Evolutionary conservation across 2,329 filamentous ascomycete species (phyloP).

Genomic region (Cordyceps farinosa): DNA sequence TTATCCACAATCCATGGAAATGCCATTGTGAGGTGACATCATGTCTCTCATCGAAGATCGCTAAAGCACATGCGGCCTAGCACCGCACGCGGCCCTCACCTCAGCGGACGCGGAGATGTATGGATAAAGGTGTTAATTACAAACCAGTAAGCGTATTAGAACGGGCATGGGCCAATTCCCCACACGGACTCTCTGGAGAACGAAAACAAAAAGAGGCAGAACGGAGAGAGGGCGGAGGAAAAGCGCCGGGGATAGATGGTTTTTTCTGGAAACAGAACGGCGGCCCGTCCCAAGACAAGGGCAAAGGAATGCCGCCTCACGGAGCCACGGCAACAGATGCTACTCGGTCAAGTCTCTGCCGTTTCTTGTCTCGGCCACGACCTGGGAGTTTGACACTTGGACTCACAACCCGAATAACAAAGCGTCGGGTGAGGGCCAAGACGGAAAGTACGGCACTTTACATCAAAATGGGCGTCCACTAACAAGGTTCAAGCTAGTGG

Average conservation of each 20-base stretch:
- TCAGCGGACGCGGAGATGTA: not conserved
- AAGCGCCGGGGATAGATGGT: not conserved
- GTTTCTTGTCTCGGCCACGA: not conserved
- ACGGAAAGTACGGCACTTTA: slow-evolving; percentile 2
- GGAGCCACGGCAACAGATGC: not conserved
- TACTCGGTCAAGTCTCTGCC: not conserved
- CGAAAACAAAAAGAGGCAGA: not conserved
- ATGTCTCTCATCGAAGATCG: slow-evolving; percentile 14
- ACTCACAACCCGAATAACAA: not conserved
- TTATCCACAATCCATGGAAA: slow-evolving; percentile 1
- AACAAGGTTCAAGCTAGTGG: slow-evolving; percentile 5
- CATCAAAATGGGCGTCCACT: not conserved
- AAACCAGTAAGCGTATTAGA: not conserved
- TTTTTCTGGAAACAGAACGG: not conserved
- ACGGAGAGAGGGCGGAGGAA: not conserved
- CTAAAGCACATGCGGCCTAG: slow-evolving; percentile 4
- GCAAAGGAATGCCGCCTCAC: not conserved
- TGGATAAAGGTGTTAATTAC: not conserved
- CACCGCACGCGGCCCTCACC: slow-evolving; percentile 1
- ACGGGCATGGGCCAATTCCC: not conserved
- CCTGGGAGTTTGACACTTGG: not conserved
- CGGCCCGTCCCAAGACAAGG: not conserved
- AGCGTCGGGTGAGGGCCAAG: not conserved
- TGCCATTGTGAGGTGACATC: slow-evolving; percentile 12
- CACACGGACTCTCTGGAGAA: not conserved